Base-by-base conservation (phyloP, 768 basidiomycete species). In the Podaxis sp. region DNA sequence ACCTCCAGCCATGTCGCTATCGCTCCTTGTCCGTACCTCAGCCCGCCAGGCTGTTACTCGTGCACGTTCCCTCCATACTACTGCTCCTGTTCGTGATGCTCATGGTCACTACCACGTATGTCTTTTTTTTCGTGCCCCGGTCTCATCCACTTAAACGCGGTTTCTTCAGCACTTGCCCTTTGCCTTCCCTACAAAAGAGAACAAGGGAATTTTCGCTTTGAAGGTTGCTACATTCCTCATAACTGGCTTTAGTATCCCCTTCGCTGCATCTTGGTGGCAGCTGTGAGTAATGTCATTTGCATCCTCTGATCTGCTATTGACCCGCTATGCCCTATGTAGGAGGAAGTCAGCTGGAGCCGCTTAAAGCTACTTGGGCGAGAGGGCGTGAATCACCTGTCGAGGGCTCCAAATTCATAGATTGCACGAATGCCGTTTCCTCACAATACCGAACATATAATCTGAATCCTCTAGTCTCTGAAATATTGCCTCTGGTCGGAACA, bases 191-290 rank as follows among this genome's bases (percentile, higher is more conserved):
- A 80, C 78, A 19, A 56, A 55, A 24, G 74, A 81, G 62, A 85
- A 78, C 61, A 86, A 82, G 67, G 64, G 67, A n/a, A 64, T 74
- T 11, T 86, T 85, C 62, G 86, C 72, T 4, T 52, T 75, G 54
- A 88, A 86, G 73, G 64, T 86, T 56, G 64, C 70, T 25, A 57
- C 71, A 5, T 85, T 77, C 73, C 78, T 92, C 59, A 53, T 71
- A 13, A 63, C 76, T 12, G 90, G 89, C 12, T 89, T 90, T 72
- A 72, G 81, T 61, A 83, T 91, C 64, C 90, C 90, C 27, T 86
- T 92, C 73, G 65, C 80, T 58, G 89, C 89, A 4, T 76, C 83
- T 4, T 72, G 69, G 41, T 84, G 80, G 69, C 89, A 91, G 73
- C 65, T 92, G 90, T 92, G 67, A 66, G 90, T 77, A 17, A n/a